Percentiles rank a stretch among this genome's conserved stretches.
phyloP scores from a whole-genome alignment of 441 rosid genomes.

The Erodium trifolium region DNA sequence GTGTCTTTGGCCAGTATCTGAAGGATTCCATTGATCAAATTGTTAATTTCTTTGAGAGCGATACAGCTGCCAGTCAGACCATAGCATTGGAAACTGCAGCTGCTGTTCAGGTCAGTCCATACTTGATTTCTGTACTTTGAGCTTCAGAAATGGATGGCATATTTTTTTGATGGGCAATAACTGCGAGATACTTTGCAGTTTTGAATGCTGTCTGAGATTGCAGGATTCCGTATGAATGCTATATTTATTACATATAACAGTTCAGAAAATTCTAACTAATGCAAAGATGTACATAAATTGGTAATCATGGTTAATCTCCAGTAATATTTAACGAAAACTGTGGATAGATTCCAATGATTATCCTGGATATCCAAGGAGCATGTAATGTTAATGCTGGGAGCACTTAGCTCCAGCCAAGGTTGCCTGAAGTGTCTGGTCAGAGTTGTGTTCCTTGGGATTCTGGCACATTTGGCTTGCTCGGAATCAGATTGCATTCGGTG shows the following conservation, averaged over 20 bases:
- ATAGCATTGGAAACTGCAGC: constrained; percentile 97
- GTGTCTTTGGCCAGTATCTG: constrained; percentile 59
- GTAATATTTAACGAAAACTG: not conserved
- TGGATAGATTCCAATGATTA: not conserved
- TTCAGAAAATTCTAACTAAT: not conserved
- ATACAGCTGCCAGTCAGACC: constrained; percentile 74
- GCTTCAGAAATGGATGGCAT: not conserved
- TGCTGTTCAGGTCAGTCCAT: constrained; percentile 76
- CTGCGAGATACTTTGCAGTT: not conserved
- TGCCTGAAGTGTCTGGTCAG: too few species aligned
- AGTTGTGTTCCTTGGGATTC: too few species aligned
- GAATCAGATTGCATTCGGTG: too few species aligned
- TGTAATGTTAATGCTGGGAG: not conserved
- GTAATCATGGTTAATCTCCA: not conserved
- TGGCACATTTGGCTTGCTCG: too few species aligned
- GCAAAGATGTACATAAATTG: not conserved
- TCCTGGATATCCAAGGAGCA: constrained; percentile 1
- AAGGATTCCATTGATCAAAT: constrained; percentile 81
- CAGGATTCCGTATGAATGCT: not conserved
- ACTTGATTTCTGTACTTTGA: constrained; percentile 15
- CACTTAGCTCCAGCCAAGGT: too few species aligned
- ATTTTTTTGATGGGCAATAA: not conserved
- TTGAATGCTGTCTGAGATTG: constrained; percentile 5
- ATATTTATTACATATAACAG: constrained; percentile 1
- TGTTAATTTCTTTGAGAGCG: constrained; percentile 76